Percentiles rank a stretch among this genome's conserved stretches.
Conservation (phyloP, 1,139 yeast genomes). For the Suhomyces coccinellae region DNA sequence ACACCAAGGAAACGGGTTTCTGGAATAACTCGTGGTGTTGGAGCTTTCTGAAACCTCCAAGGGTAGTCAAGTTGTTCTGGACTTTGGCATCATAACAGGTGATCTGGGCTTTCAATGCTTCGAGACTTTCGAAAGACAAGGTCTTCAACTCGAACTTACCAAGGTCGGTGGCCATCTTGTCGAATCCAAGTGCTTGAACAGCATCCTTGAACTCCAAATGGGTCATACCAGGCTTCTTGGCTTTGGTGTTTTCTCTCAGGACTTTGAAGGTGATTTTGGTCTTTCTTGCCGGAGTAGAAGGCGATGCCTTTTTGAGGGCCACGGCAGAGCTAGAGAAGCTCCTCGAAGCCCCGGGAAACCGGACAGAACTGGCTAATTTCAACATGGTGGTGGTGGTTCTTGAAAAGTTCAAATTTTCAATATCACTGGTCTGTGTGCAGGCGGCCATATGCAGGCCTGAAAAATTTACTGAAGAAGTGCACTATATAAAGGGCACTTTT, state of each 20-base stretch:
- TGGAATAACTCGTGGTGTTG: constrained; percentile 66
- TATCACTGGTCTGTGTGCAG: constrained; percentile 3
- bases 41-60: constrained; percentile 61
- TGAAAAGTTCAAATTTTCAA: not conserved
- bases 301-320: constrained; percentile 9
- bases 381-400: constrained; percentile 13
- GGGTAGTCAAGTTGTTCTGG: constrained; percentile 29
- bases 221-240: constrained; percentile 46
- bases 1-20: constrained; percentile 57
- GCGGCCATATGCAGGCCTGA: not conserved
- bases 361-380: constrained; percentile 12
- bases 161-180: constrained; percentile 31
- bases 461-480: constrained; percentile 3
- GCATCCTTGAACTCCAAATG: constrained; percentile 44
- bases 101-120: constrained; percentile 20
- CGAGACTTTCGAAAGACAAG: constrained; percentile 16
- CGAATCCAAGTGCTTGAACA: constrained; percentile 37
- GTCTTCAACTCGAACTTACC: constrained; percentile 19
- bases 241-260: constrained; percentile 20
- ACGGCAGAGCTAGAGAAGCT: constrained; percentile 11
- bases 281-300: constrained; percentile 14
- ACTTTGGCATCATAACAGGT: constrained; percentile 25
- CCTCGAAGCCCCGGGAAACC: constrained; percentile 4
- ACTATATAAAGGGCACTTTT: constrained; percentile 1
- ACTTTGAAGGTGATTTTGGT: constrained; percentile 13